Conservation (phyloP, 768 basidiomycete genomes). For the Tremella fuciformis region DNA sequence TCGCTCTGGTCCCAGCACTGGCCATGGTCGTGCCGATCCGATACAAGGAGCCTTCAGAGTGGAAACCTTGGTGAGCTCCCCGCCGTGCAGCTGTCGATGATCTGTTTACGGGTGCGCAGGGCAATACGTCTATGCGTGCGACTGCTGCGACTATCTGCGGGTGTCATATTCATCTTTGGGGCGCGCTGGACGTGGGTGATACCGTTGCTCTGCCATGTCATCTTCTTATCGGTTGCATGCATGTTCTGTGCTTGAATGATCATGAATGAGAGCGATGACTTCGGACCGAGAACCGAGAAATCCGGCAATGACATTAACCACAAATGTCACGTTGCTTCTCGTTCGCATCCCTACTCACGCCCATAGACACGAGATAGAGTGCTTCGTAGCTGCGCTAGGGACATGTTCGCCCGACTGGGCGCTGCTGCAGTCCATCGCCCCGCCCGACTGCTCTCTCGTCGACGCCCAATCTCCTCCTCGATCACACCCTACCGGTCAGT, state of each 20-base stretch:
- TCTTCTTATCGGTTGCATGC: constrained; percentile 4
- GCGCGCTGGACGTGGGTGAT: constrained; percentile 3
- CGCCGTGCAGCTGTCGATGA: neutral
- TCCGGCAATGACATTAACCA: too few relatives aligned
- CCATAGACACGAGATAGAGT: too few relatives aligned
- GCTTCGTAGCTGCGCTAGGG: too few relatives aligned
- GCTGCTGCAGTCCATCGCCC: too few relatives aligned
- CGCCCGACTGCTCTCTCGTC: too few relatives aligned
- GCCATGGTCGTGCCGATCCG: constrained; percentile 3
- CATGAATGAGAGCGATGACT: too few relatives aligned
- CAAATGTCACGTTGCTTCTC: too few relatives aligned
- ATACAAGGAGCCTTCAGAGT: neutral
- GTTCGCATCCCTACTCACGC: too few relatives aligned
- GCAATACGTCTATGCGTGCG: neutral
- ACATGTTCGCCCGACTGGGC: too few relatives aligned
- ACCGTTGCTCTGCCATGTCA: constrained; percentile 1
- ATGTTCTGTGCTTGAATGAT: constrained; percentile 28
- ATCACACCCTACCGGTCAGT: too few relatives aligned
- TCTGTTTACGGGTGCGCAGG: neutral
- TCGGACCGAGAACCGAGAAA: too few relatives aligned
- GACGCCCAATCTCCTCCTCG: too few relatives aligned
- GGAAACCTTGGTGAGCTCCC: neutral
- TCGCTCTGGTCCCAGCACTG: constrained; percentile 22
- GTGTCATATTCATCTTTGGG: neutral
- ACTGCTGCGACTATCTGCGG: neutral